These are phyloP conservation scores for Plasmodium gaboni DNA, from an alignment of 169 alveolate species.

Conservation along the genomic window DNA sequence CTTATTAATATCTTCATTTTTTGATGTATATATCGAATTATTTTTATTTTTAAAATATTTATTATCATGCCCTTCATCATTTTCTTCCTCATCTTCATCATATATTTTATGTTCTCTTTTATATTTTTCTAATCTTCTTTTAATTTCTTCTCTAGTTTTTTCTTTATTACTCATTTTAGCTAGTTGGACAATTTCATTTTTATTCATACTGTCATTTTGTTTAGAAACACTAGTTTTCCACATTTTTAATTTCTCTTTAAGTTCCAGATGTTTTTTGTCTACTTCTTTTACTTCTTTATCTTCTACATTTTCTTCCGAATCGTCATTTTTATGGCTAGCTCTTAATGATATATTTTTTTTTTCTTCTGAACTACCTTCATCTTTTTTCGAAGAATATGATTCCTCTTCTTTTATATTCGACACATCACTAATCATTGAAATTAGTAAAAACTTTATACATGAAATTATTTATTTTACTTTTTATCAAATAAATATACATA, in stretches of 20 bases:
- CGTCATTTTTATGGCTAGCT: background rate
- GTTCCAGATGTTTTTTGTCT: constrained; percentile 47
- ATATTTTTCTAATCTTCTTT: constrained; percentile 42
- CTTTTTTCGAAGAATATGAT: background rate
- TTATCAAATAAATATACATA: too few relatives aligned
- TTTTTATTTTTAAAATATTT: background rate
- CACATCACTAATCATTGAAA: constrained; percentile 11
- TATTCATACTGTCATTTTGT: background rate
- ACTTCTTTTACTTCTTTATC: constrained; percentile 22
- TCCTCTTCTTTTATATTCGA: background rate
- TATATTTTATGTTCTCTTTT: constrained; percentile 46
- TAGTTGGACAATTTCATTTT: background rate
- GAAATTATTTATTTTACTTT: too few relatives aligned
- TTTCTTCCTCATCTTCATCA: constrained; percentile 3
- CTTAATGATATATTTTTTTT: background rate
- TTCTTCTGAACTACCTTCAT: background rate
- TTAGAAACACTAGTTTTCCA: constrained; percentile 2
- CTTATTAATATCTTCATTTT: background rate
- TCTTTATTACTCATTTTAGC: constrained; percentile 15
- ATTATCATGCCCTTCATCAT: background rate
- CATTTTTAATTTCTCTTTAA: constrained; percentile 59
- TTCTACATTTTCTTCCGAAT: background rate
- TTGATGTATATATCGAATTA: background rate
- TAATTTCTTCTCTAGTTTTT: constrained; percentile 27
- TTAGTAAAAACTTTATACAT: too few relatives aligned